Conservation (phyloP, 495 filamentous ascomycete species). For the Talaromyces nanjingensis region DNA sequence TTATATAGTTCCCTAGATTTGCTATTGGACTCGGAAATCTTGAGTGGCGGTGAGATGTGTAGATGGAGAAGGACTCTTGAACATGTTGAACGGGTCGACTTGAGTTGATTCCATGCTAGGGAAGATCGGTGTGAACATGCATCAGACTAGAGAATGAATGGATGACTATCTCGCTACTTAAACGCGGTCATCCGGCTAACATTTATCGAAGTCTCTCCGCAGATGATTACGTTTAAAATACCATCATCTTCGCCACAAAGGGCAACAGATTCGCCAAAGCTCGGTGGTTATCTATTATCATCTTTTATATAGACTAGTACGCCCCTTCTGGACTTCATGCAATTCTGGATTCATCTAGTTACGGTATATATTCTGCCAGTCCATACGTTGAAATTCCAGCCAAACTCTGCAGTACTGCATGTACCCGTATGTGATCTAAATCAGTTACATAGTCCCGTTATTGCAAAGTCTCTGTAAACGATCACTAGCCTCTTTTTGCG, state of each 20-base stretch:
- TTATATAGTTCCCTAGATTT: no score
- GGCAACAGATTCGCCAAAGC: neutral
- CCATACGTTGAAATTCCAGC: neutral
- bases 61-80: neutral
- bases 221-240: neutral
- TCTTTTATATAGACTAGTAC: neutral
- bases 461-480: neutral
- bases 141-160: no score
- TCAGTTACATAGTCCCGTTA: neutral
- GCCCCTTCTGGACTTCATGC: neutral
- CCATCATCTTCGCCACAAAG: neutral
- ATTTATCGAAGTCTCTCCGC: neutral
- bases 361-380: neutral
- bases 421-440: neutral
- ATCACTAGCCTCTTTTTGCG: neutral
- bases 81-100: no score
- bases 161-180: neutral
- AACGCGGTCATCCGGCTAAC: neutral
- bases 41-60: neutral
- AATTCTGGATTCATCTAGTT: neutral
- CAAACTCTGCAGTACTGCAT: neutral
- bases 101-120: no score
- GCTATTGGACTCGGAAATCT: neutral
- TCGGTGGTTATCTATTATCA: neutral
- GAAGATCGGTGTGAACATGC: no score